phyloP scores from a whole-genome alignment of 2,329 filamentous ascomycete species.

The Penicillium sumatraense region DNA sequence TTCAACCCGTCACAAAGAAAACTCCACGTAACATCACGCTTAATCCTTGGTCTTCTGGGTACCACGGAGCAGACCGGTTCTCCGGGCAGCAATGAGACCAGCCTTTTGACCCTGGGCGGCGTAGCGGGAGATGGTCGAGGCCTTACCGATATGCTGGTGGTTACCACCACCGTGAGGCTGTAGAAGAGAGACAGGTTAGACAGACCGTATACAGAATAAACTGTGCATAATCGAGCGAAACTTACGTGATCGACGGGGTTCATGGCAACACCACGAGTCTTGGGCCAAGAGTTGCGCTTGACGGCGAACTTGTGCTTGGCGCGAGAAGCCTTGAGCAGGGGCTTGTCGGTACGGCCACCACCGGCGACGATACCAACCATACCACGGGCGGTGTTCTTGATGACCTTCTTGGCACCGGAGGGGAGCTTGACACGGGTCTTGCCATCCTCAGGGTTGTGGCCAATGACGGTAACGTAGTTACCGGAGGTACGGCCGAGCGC shows the following conservation, averaged over 20 bases:
- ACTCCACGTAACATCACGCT: constrained; percentile 64
- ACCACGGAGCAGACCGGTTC: constrained; percentile 99
- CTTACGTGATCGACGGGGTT: constrained; percentile 96
- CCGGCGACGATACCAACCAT: constrained; percentile 99
- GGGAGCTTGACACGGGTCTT: constrained; percentile 99
- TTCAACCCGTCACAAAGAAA: constrained; percentile 55
- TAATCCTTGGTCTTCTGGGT: constrained; percentile 99
- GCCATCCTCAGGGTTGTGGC: constrained; percentile 98
- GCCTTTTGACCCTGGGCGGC: constrained; percentile 99
- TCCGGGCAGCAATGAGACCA: constrained; percentile 99
- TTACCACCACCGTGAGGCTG: constrained; percentile 96
- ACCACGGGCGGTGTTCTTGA: constrained; percentile 87
- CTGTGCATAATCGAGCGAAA: constrained; percentile 9
- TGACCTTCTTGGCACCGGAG: constrained; percentile 98
- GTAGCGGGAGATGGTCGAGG: constrained; percentile 98
- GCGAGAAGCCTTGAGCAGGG: constrained; percentile 97
- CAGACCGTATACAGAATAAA: constrained; percentile 5
- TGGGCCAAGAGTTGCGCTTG: constrained; percentile 99
- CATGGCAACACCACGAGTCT: constrained; percentile 99
- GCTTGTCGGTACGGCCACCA: constrained; percentile 99
- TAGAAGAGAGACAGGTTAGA: constrained; percentile 28
- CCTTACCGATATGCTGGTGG: constrained; percentile 99
- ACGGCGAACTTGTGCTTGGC: constrained; percentile 99
- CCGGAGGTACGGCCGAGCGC: constrained; percentile 94
- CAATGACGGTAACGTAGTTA: constrained; percentile 98